Evolutionary conservation across 768 basidiomycete species (phyloP), one percentile per base, ranked within the genome.

Genomic region (Amanita phalloides): DNA sequence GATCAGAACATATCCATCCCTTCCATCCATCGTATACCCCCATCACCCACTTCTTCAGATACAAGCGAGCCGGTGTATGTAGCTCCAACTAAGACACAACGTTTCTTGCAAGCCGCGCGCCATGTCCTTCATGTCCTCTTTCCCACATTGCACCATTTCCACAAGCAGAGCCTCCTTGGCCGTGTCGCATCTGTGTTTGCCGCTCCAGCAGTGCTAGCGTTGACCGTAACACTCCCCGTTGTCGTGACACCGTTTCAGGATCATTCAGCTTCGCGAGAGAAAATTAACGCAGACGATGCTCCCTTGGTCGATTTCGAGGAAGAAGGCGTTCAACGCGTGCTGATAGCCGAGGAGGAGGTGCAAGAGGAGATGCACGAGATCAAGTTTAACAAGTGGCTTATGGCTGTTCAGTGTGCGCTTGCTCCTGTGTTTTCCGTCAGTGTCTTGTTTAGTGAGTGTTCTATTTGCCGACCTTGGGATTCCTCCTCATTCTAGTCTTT

Each of bases 181-280:
- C 81, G 81, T 66, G 68, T 89, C 28, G 86, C 87, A 0, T 79
- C 84, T 0, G 57, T 95, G 23, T 76, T 96, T 51, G 90, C 92
- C 3, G 81, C 86, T 0, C 95, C 95, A 1, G 90, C 92, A 1
- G 82, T 99, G 1, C 70, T 96, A 64, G 71, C 75, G 3, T 69
- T 99, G 45, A 97, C 94, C 0, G 56, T 98, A 17, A 97, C 95
- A 0, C 70, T 98, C 8, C 93, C 93, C 3, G 94, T 99, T 10
- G 90, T 94, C 14, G 78, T 88, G 26, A 81, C 73, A 8, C 75
- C 79, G 3, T 81, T 81, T 57, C 60, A 70, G 2, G 56, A 58
- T 20, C 43, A 58, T 25, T 61, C 60, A 14, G 53, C 58, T 13
- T 59, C 70, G 3, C 63, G 60, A 10, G 78, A 81, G 58, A 78